phyloP scores from a whole-genome alignment of 306 rosid species.

The Argentina anserina region DNA sequence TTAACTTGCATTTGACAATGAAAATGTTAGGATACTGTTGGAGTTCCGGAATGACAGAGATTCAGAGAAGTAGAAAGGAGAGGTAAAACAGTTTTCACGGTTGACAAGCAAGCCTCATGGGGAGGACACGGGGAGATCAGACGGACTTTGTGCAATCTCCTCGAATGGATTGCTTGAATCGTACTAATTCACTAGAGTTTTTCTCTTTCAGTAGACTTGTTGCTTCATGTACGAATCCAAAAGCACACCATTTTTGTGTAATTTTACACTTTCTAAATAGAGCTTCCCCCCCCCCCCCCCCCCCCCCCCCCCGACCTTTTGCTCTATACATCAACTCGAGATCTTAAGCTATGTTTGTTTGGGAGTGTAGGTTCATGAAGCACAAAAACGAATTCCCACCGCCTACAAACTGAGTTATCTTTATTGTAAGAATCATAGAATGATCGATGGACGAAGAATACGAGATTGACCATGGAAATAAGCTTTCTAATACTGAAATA shows the following conservation, averaged over 20 bases:
- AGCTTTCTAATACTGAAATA: background rate
- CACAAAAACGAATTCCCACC: background rate
- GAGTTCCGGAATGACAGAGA: background rate
- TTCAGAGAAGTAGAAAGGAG: constrained; percentile 8
- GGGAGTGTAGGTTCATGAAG: background rate
- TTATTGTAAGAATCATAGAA: no score
- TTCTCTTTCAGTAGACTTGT: constrained; percentile 1
- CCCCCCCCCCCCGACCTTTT: background rate
- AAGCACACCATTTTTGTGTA: background rate
- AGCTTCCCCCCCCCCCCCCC: background rate
- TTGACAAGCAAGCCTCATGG: background rate
- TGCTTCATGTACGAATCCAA: background rate
- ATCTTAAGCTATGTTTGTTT: background rate
- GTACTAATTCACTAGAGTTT: background rate
- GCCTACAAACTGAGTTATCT: no score
- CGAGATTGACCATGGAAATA: background rate
- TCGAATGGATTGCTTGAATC: background rate
- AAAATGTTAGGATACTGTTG: constrained; percentile 8
- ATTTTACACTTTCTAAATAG: background rate
- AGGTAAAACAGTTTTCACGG: background rate
- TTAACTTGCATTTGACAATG: background rate
- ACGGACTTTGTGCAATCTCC: background rate
- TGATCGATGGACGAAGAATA: background rate
- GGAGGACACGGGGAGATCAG: background rate
- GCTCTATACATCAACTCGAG: background rate